A percentile compares a stretch with the other conserved stretches of the same genome.
Conservation (phyloP, 306 rosid genomes). For the Prunus dulcis region DNA sequence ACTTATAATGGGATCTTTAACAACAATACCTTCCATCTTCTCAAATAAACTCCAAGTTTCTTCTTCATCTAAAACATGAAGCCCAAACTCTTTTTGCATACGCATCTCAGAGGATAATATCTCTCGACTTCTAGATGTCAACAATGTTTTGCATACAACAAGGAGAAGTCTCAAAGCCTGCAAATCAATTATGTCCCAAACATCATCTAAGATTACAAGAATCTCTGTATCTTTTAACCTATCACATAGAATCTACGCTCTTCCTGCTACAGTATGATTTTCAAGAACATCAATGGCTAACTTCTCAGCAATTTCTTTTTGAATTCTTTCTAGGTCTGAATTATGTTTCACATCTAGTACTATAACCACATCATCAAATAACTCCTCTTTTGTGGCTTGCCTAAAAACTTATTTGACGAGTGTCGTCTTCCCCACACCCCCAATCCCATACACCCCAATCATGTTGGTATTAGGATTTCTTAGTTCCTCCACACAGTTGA, state of each 20-base stretch:
- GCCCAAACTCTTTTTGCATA: constrained; percentile 14
- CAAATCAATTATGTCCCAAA: constrained; percentile 31
- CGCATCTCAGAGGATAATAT: constrained; percentile 18
- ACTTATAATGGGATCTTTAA: neutral
- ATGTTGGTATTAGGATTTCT: neutral
- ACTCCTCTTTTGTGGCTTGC: constrained; percentile 11
- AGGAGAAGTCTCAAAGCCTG: constrained; percentile 30
- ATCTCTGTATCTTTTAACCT: constrained; percentile 7
- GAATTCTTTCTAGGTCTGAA: constrained; percentile 15
- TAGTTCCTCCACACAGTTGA: neutral
- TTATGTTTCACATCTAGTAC: constrained; percentile 12
- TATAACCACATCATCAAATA: constrained; percentile 24
- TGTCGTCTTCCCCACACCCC: neutral
- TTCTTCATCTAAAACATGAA: constrained; percentile 14
- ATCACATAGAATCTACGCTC: neutral
- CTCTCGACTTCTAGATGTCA: constrained; percentile 30
- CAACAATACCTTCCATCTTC: constrained; percentile 6
- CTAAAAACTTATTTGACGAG: neutral
- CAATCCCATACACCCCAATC: neutral
- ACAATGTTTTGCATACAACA: constrained; percentile 14
- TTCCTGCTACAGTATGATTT: constrained; percentile 3
- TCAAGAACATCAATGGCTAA: constrained; percentile 20
- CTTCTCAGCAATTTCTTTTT: constrained; percentile 23
- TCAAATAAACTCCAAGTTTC: constrained; percentile 37
- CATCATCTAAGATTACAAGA: constrained; percentile 36